Percentiles rank a stretch among this genome's conserved stretches.
phyloP scores from a whole-genome alignment of 768 basidiomycete genomes.

The Amanita subjunquillea region DNA sequence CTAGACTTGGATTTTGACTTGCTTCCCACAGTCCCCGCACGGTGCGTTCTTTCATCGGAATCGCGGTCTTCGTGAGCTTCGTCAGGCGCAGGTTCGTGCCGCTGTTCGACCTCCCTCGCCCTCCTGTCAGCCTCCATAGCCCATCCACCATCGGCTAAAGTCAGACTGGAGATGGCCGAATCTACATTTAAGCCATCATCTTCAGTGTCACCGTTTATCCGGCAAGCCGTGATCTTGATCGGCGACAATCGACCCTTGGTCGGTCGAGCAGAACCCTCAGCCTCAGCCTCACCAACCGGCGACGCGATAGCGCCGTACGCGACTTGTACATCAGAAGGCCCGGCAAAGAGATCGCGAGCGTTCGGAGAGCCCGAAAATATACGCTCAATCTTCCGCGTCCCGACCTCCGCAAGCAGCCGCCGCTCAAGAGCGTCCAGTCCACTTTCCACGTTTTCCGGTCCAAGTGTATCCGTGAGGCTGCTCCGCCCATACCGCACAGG shows the following conservation, averaged over 20 bases:
- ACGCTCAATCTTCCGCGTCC: conserved; percentile 43
- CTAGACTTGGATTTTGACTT: conserved; percentile 6
- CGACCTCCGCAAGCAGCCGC: conserved; percentile 59
- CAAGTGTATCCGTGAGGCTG: conserved; percentile 9
- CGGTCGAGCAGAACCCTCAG: background rate
- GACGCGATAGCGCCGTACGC: background rate
- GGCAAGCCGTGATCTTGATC: conserved; percentile 21
- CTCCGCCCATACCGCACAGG: conserved; percentile 10
- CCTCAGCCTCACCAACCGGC: conserved; percentile 4
- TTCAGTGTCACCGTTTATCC: conserved; percentile 23
- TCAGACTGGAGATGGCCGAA: conserved; percentile 47
- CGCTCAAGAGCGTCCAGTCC: conserved; percentile 70
- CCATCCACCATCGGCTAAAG: conserved; percentile 24
- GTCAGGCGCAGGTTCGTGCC: conserved; percentile 1
- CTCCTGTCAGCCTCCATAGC: conserved; percentile 12
- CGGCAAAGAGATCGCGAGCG: conserved; percentile 20
- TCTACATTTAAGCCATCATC: conserved; percentile 19
- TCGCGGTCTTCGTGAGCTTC: conserved; percentile 20
- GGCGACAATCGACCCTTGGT: conserved; percentile 1
- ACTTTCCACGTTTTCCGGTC: conserved; percentile 23
- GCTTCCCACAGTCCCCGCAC: conserved; percentile 16
- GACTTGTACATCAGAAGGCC: background rate
- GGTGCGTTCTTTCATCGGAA: conserved; percentile 31
- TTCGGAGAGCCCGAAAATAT: conserved; percentile 18
- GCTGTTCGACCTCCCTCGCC: conserved; percentile 9